Evolutionary conservation across 495 filamentous ascomycete species (phyloP), one percentile per base, ranked within the genome.

Genomic region (Pseudevernia furfuracea): DNA sequence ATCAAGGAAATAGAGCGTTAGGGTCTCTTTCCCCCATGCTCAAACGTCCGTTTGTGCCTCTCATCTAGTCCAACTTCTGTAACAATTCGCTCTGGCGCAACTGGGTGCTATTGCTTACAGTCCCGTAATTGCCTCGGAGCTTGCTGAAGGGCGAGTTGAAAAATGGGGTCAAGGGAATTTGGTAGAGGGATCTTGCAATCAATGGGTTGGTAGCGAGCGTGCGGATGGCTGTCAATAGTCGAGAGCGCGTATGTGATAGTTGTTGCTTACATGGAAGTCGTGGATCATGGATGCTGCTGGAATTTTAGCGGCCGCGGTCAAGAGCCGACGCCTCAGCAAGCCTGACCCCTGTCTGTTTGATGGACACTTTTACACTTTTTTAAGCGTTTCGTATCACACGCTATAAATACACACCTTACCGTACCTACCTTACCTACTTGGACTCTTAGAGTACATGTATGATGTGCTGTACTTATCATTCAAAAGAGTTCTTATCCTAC

Each of bases 1-100:
- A 36, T 59, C 65, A 62, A 32, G 53, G 60, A 12, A 41, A 58
- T 52, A 59, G 43, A 61, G 62, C 28, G 62, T 64, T 7, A 34
- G 60, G 19, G 17, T 11, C 32, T 55, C 52, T 55, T 58, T 17
- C 56, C 43, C 41, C 57, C 62, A 63, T 63, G 61, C 38, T 63
- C 61, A 63, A 1, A 46, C 32, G 17, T 58, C 30, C 36, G 19
- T 14, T 15, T n/a, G 14, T 59, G 44, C 41, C 32, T 56, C 62
- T 64, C 56, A 64, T 64, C 56, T 59, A 64, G 57, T 64, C 56
- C 36, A 56, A 17, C 21, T 38, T 23, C 28, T 28, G 43, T 32
- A 23, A 23, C 43, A 46, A 52, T 37, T 37, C 34, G 56, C 57
- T 49, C 34, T 58, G 62, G 57, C 62, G 62, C 56, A 59, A 59